These are phyloP conservation scores for Salix suchowensis DNA, from an alignment of 345 rosid genomes.

Conservation along the genomic window DNA sequence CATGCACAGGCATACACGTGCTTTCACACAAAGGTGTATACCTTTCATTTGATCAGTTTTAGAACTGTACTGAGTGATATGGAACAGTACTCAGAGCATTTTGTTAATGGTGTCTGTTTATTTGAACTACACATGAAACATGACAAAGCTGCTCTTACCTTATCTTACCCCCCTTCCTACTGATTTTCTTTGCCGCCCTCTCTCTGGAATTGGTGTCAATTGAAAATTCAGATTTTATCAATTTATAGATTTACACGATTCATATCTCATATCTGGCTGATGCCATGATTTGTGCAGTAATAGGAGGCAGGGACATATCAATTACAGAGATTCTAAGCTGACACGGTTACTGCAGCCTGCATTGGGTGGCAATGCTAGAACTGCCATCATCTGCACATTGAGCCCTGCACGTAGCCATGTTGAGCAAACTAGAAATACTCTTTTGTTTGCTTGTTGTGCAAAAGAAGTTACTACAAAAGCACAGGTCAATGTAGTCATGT, in stretches of 20 bases:
- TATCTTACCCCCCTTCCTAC: not conserved
- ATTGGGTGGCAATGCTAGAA: conserved; percentile 95
- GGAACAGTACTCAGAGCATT: not conserved
- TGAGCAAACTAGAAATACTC: conserved; percentile 97
- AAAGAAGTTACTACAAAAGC: conserved; percentile 96
- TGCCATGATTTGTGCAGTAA: conserved; percentile 51
- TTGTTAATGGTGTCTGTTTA: not conserved
- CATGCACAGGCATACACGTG: too few species aligned
- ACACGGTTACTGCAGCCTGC: conserved; percentile 93
- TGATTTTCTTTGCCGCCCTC: not conserved
- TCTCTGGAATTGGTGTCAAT: not conserved
- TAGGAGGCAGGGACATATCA: conserved; percentile 90
- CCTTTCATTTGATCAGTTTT: not conserved
- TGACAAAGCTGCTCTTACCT: not conserved
- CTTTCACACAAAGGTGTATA: not conserved
- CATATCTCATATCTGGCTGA: conserved; percentile 10
- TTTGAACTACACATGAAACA: not conserved
- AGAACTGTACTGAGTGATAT: not conserved
- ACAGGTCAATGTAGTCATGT: conserved; percentile 96
- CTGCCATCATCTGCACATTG: conserved; percentile 90
- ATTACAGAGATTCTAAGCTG: conserved; percentile 92
- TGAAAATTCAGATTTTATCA: not conserved
- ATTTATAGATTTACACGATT: not conserved
- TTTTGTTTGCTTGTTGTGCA: conserved; percentile 93
- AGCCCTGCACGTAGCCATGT: conserved; percentile 97